Percentiles rank a stretch among this genome's conserved stretches.
Conservation (phyloP, 2,329 filamentous ascomycete species). For the Thyridium curvatum region DNA sequence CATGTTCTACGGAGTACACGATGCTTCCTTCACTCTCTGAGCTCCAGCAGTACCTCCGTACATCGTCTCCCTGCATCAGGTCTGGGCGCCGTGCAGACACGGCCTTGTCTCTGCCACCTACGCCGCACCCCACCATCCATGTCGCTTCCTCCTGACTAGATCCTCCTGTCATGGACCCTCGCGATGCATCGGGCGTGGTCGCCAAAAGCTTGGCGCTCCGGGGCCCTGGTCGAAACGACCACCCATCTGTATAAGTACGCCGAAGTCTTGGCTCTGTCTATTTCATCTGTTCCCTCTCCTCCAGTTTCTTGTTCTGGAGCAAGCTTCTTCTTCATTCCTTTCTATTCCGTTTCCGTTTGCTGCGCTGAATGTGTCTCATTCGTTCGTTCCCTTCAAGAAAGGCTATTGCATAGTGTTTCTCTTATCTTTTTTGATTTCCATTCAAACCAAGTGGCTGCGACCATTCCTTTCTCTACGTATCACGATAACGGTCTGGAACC, state of each 20-base stretch:
- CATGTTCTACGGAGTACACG: no score
- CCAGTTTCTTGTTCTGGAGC: constrained; percentile 21
- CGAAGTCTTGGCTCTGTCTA: constrained; percentile 25
- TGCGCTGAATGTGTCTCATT: constrained; percentile 44
- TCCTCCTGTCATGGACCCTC: not conserved
- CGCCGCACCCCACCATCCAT: no score
- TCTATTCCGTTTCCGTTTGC: constrained; percentile 29
- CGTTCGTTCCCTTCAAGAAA: constrained; percentile 37
- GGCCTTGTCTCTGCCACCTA: no score
- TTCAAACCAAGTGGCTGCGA: constrained; percentile 33
- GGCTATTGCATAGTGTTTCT: constrained; percentile 9
- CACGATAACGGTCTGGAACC: constrained; percentile 3
- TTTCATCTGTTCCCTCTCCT: constrained; percentile 15
- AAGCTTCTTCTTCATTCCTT: constrained; percentile 14
- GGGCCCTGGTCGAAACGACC: constrained; percentile 15
- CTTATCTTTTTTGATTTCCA: constrained; percentile 25
- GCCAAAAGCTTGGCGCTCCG: constrained; percentile 14
- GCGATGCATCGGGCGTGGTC: constrained; percentile 11
- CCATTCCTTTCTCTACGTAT: constrained; percentile 30
- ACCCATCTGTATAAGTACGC: constrained; percentile 29
- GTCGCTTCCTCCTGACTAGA: no score
- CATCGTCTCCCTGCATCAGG: no score
- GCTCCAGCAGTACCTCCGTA: no score
- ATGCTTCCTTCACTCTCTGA: no score
- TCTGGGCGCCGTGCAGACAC: no score